A percentile compares a stretch with the other conserved stretches of the same genome.
Conservation (phyloP, 1,284 basidiomycete genomes). For the Schizophyllum amplum region DNA sequence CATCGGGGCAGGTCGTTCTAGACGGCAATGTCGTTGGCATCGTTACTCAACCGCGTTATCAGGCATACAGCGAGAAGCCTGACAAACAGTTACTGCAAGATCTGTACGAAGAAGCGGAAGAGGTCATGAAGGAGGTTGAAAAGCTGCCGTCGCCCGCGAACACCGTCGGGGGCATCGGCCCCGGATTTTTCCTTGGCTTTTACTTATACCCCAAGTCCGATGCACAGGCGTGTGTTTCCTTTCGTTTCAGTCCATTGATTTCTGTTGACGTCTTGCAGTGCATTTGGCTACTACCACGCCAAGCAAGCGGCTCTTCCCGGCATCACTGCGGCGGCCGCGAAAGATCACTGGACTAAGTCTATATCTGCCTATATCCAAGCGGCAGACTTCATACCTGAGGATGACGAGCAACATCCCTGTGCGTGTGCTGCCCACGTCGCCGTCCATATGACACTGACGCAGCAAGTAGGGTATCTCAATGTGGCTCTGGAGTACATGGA, state of each 20-base stretch:
- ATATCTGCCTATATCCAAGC: conserved; percentile 17
- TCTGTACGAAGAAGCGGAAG: not conserved
- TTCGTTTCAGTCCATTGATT: not conserved
- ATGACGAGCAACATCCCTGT: conserved; percentile 23
- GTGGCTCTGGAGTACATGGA: no score
- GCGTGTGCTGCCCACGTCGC: not conserved
- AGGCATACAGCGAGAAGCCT: not conserved
- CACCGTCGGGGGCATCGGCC: not conserved
- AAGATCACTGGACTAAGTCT: conserved; percentile 10
- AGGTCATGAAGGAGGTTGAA: not conserved
- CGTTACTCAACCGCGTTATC: not conserved
- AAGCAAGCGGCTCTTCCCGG: not conserved
- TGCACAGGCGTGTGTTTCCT: not conserved
- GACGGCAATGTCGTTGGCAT: not conserved
- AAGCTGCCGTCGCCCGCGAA: not conserved
- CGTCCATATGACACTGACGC: no score
- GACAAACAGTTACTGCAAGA: not conserved
- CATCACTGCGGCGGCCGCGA: not conserved
- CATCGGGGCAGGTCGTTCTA: conserved; percentile 17
- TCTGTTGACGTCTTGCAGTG: not conserved
- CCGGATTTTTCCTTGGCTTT: not conserved
- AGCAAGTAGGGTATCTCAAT: no score
- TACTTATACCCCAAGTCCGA: not conserved
- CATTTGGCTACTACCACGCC: not conserved
- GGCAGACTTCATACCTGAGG: conserved; percentile 18